A percentile compares a stretch with the other conserved stretches of the same genome.
Evolutionary conservation across 495 filamentous ascomycete genomes (phyloP).

Genomic region (Lepraria neglecta): DNA sequence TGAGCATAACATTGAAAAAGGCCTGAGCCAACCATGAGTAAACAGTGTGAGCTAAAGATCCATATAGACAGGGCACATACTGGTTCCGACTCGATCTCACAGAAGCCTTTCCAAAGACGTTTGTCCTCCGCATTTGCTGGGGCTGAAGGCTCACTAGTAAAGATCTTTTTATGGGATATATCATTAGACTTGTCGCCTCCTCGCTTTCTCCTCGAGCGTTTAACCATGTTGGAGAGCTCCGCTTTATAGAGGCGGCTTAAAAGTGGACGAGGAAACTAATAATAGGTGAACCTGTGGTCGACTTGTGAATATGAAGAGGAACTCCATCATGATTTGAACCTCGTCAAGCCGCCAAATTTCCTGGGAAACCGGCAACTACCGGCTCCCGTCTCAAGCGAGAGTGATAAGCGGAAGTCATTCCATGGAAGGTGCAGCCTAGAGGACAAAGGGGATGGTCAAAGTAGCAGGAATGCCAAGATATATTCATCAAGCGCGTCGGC

Average conservation of each 20-base stretch:
- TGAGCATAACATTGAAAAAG: constrained; percentile 78
- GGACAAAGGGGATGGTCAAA: background rate
- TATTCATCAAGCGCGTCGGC: too few species aligned
- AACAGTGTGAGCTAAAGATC: constrained; percentile 11
- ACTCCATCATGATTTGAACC: background rate
- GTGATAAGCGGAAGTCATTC: background rate
- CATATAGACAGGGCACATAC: constrained; percentile 40
- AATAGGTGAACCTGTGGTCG: background rate
- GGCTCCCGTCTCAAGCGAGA: background rate
- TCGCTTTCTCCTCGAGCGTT: constrained; percentile 36
- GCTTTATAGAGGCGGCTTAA: too few species aligned
- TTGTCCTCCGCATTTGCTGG: constrained; percentile 42
- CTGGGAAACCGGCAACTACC: background rate
- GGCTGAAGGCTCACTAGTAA: constrained; percentile 32
- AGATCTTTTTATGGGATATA: constrained; percentile 15
- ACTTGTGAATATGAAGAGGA: background rate
- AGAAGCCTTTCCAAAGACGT: constrained; percentile 65
- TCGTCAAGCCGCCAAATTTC: background rate
- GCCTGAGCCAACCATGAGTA: constrained; percentile 42
- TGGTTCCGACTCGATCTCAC: constrained; percentile 86
- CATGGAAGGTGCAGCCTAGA: background rate
- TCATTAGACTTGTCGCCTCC: constrained; percentile 23
- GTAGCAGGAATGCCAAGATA: too few species aligned
- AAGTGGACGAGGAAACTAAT: background rate
- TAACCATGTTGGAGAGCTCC: constrained; percentile 30